Base-by-base conservation (phyloP, 305 asterid genomes). In the Fraxinus sp. region DNA sequence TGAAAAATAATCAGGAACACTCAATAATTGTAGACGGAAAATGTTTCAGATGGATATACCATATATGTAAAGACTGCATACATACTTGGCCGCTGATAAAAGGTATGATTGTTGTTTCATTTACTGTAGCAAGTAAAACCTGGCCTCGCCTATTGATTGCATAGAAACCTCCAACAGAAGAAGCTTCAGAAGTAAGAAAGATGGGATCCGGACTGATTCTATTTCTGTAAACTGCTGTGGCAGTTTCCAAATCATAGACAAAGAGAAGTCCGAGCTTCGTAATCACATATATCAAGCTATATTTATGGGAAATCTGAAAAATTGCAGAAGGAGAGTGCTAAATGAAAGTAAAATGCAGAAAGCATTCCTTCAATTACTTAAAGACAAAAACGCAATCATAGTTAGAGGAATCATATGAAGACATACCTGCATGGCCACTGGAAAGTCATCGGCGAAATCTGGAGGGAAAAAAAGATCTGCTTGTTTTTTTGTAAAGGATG, bases 381-480 rank as follows among this genome's bases (percentile, higher is more conserved):
- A 41, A 28, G 76, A 28, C 28, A 44, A 4, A 22, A 22, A 44
- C 7, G 18, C 37, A 24, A 41, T 77, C 13, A 57, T 57, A 77
- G 37, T 3, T 2, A 55, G 24, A 36, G 44, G 20, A 77, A 55
- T 77, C 78, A 10, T 66, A 80, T 49, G 30, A 79, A 79, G 80
- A 76, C 81, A 79, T 59, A 84, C 87, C 85, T 84, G 94, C 94
- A 91, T 91, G 39, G 94, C 88, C 28, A 91, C 94, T 7, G 93
- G 94, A 52, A 91, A 91, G 80, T 91, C 99, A 76, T 96, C 99
- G 70, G 93, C 90, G 87, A 96, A 96, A 89, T 96, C 98, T 4
- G 97, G 99, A 85, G 98, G 99, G 83, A 96, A 96, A 91, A 96
- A 96, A 70, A 96, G 95, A 88, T 96, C 99, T 59, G 99, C 98